Evolutionary conservation across 371 early-diverging fungal genomes (phyloP).

Genomic region (Syncephalastrum contaminatum): DNA sequence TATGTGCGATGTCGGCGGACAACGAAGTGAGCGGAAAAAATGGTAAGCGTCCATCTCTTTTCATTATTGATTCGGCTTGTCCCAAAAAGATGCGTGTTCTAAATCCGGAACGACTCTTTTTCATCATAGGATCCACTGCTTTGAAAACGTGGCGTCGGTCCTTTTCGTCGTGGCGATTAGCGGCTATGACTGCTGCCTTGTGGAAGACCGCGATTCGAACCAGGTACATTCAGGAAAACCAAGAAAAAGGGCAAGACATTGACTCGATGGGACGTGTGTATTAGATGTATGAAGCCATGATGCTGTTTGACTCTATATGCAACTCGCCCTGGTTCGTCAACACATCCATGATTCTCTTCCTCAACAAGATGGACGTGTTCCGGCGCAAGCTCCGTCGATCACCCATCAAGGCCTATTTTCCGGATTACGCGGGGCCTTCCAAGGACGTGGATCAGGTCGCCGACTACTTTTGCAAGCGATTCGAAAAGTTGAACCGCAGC

Average conservation of each 20-base stretch:
- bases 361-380: slow-evolving; percentile 97
- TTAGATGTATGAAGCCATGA: slow-evolving; percentile 92
- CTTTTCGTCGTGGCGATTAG: slow-evolving; percentile 90
- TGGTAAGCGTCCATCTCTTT: slow-evolving; percentile 44
- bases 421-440: slow-evolving; percentile 65
- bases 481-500: slow-evolving; percentile 35
- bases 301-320: slow-evolving; percentile 93
- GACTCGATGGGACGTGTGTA: background rate
- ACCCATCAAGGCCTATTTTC: slow-evolving; percentile 81
- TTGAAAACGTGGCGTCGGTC: slow-evolving; percentile 93
- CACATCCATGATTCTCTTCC: slow-evolving; percentile 91
- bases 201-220: slow-evolving; percentile 88
- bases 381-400: slow-evolving; percentile 78
- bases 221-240: slow-evolving; percentile 19
- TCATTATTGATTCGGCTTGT: too few relatives aligned
- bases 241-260: slow-evolving; percentile 4
- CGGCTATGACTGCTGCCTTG: slow-evolving; percentile 92
- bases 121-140: slow-evolving; percentile 76
- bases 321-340: slow-evolving; percentile 92
- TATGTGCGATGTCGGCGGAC: slow-evolving; percentile 97
- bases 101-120: background rate
- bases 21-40: slow-evolving; percentile 90
- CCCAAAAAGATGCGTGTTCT: too few relatives aligned
- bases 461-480: slow-evolving; percentile 35
- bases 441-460: slow-evolving; percentile 23